Conservation (phyloP, 495 filamentous ascomycete genomes). For the Penicillium coffeae region DNA sequence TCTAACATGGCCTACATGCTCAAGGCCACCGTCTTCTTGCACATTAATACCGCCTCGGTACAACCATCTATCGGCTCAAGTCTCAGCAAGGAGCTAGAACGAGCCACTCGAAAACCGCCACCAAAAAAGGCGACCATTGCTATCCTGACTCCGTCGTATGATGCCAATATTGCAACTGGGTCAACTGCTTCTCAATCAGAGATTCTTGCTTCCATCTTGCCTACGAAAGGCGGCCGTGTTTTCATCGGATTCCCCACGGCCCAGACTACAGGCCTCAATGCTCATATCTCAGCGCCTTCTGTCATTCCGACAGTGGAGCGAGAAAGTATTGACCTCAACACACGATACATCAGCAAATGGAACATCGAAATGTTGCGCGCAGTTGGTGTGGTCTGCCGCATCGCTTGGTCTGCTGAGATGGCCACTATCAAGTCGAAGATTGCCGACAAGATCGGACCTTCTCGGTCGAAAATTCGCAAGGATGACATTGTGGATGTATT, state of each 20-base stretch:
- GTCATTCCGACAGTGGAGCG: slow-evolving; percentile 98
- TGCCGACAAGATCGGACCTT: slow-evolving; percentile 24
- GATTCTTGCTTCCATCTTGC: slow-evolving; percentile 86
- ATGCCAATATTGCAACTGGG: slow-evolving; percentile 67
- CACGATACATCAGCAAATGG: slow-evolving; percentile 88
- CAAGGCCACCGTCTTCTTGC: slow-evolving; percentile 77
- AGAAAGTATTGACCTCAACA: slow-evolving; percentile 94
- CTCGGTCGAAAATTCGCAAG: slow-evolving; percentile 54
- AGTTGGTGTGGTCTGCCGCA: slow-evolving; percentile 82
- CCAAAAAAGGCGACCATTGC: slow-evolving; percentile 81
- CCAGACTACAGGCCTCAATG: slow-evolving; percentile 90
- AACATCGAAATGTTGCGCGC: slow-evolving; percentile 92
- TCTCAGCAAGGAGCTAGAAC: slow-evolving; percentile 83
- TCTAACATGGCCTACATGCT: slow-evolving; percentile 62
- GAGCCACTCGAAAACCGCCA: slow-evolving; percentile 94
- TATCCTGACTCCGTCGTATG: slow-evolving; percentile 85
- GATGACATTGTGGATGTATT: slow-evolving; percentile 62
- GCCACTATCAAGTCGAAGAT: slow-evolving; percentile 55
- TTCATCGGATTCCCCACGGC: slow-evolving; percentile 98
- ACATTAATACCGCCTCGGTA: slow-evolving; percentile 81
- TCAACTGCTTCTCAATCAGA: slow-evolving; percentile 59
- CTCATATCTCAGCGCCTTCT: slow-evolving; percentile 97
- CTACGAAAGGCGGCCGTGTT: slow-evolving; percentile 79
- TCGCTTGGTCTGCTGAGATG: slow-evolving; percentile 87
- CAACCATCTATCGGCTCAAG: slow-evolving; percentile 60